Evolutionary conservation across 108 stramenopile genomes (phyloP).

Genomic region (Cyclotella baltica): DNA sequence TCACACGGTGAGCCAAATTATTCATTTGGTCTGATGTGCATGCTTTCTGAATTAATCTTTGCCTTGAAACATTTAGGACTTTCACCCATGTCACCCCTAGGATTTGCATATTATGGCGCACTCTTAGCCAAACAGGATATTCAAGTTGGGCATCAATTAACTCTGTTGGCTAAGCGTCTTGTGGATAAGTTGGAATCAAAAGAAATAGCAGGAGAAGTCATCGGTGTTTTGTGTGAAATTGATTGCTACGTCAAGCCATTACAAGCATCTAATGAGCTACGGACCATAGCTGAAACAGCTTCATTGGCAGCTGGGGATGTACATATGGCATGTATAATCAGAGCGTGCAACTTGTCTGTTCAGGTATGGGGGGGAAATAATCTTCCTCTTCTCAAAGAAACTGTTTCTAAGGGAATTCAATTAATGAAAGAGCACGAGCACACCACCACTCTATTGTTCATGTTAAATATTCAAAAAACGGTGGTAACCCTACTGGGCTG

Average conservation of each 20-base stretch:
- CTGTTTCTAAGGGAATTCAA: background rate
- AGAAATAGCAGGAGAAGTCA: background rate
- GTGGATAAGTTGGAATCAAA: background rate
- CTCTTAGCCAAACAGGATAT: slow-evolving; percentile 11
- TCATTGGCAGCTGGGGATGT: slow-evolving; percentile 18
- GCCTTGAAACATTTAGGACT: slow-evolving; percentile 6
- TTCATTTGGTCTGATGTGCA: too few relatives aligned
- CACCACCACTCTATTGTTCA: background rate
- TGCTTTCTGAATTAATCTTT: too few relatives aligned
- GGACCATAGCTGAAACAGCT: background rate
- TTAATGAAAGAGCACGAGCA: slow-evolving; percentile 11
- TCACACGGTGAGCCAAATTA: background rate
- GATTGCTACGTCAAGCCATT: slow-evolving; percentile 11
- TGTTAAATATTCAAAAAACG: background rate
- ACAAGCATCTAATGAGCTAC: background rate
- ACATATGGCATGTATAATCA: background rate
- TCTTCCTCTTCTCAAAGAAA: background rate
- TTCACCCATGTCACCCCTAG: slow-evolving; percentile 20
- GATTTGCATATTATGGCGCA: slow-evolving; percentile 18
- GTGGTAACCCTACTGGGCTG: background rate
- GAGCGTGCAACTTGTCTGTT: background rate
- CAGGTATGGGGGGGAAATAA: slow-evolving; percentile 19
- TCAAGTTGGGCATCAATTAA: slow-evolving; percentile 7
- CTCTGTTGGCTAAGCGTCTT: slow-evolving; percentile 14
- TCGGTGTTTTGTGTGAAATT: background rate